These are phyloP conservation scores for Beta vulgaris DNA, from an alignment of 148 eudicot species.

Conservation along the genomic window DNA sequence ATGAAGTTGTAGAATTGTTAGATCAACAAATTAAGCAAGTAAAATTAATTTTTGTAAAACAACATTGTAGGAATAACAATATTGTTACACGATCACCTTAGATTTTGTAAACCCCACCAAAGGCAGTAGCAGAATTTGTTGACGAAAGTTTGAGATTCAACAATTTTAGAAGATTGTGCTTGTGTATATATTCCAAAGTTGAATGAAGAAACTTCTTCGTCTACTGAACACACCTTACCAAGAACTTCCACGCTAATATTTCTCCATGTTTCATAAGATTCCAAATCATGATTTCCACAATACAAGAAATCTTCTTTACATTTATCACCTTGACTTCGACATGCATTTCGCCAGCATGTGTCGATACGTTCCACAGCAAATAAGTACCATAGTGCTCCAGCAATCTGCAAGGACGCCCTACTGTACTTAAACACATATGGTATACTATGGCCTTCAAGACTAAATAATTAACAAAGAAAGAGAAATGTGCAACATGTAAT, in stretches of 20 bases:
- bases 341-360: conserved; percentile 87
- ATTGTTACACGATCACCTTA: conserved; percentile 49
- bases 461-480: too few species aligned
- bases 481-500: too few species aligned
- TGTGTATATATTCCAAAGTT: conserved; percentile 83
- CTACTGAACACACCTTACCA: conserved; percentile 41
- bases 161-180: conserved; percentile 75
- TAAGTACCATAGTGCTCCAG: conserved; percentile 92
- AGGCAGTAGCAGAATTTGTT: conserved; percentile 89
- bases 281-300: conserved; percentile 55
- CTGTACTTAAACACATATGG: conserved; percentile 4
- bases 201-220: conserved; percentile 51
- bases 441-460: neutral
- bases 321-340: conserved; percentile 29
- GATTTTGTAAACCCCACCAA: conserved; percentile 98
- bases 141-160: conserved; percentile 47
- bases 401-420: conserved; percentile 52
- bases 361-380: conserved; percentile 81
- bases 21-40: neutral
- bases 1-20: neutral
- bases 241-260: conserved; percentile 50
- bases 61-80: neutral
- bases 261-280: conserved; percentile 44
- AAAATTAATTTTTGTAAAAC: neutral
- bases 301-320: conserved; percentile 56